Base-by-base conservation (phyloP, 2,329 filamentous ascomycete genomes). In the Colletotrichum destructivum region DNA sequence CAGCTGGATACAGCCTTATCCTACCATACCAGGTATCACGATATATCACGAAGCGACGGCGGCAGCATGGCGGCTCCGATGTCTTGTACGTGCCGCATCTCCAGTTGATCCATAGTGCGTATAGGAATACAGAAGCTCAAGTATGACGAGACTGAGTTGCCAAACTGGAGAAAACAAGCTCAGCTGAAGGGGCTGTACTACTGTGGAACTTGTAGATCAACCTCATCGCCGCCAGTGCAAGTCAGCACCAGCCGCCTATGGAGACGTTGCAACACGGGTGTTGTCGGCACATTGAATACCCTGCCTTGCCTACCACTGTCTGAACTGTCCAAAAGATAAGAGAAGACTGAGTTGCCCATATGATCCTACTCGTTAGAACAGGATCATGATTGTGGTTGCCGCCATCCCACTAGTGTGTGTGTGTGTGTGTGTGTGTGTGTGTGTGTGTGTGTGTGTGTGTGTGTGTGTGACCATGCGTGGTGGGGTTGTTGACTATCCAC, bases 401-500 rank as follows among this genome's bases (percentile, higher is more conserved):
- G 38, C 55, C n/a, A 57, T 42, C 55, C 55, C 55, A 15, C n/a
- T 57, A 42, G 55, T 42, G 55, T 57, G 56, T 44, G 42, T 5
- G 42, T 13, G 4, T 6, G 4, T 15, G 15, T 4, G 4, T 4
- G 49, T 35, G 57, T 38, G 23, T 23, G 23, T 23, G 23, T 3
- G 23, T 23, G 23, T 23, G 23, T 6, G 49, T 35, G 57, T 23
- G 31, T n/a, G n/a, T 23, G 23, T 23, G 23, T 3, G 23, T 23
- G 23, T 23, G 23, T 6, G 49, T 35, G 57, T 23, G 31, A 35
- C 31, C 31, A 35, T 35, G 31, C 31, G 8, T 35, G 31, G 31
- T 35, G 31, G 31, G 31, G 31, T 9, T 35, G 8, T 23, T 23
- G 4, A 2, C 3, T 4, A 49, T 23, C n/a, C n/a, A n/a, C n/a